A percentile compares a stretch with the other conserved stretches of the same genome.
phyloP scores from a whole-genome alignment of 2,329 filamentous ascomycete species.

The Laburnicola sp. region DNA sequence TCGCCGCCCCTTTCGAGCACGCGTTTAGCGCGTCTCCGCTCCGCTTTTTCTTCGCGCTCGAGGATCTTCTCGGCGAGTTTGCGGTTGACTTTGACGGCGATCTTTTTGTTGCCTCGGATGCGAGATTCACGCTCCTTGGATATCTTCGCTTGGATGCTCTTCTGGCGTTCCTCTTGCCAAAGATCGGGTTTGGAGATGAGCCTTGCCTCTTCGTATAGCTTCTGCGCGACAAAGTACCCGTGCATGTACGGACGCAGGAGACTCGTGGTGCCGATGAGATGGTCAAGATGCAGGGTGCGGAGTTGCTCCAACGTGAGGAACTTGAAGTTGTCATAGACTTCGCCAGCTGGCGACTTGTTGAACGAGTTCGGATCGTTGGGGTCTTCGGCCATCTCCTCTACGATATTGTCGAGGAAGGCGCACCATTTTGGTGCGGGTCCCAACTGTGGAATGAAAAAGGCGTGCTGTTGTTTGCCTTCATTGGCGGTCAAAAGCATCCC shows the following conservation, averaged over 20 bases:
- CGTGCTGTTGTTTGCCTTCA: conserved; percentile 91
- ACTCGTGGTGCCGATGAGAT: conserved; percentile 87
- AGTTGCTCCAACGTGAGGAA: conserved; percentile 90
- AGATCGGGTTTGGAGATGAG: conserved; percentile 92
- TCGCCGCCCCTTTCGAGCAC: conserved; percentile 63
- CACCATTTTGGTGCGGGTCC: conserved; percentile 96
- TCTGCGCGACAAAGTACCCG: conserved; percentile 94
- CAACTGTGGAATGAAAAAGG: conserved; percentile 91
- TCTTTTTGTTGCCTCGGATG: conserved; percentile 92
- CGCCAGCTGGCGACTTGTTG: conserved; percentile 62
- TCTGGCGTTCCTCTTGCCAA: conserved; percentile 88
- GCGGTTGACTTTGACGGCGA: conserved; percentile 86
- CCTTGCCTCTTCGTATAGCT: conserved; percentile 90
- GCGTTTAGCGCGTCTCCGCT: conserved; percentile 50
- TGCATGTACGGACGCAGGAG: conserved; percentile 97
- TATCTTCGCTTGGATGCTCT: conserved; percentile 90
- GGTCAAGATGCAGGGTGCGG: conserved; percentile 79
- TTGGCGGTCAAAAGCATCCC: conserved; percentile 98
- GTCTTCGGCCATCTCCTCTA: conserved; percentile 96
- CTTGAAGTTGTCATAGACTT: conserved; percentile 98
- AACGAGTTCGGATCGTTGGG: conserved; percentile 64
- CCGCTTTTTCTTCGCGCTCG: conserved; percentile 69
- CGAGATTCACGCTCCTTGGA: conserved; percentile 94
- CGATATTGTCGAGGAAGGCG: conserved; percentile 92
- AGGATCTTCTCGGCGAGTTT: conserved; percentile 64